Evolutionary conservation across 768 basidiomycete genomes (phyloP).

Genomic region (Hygrocybe punicea): DNA sequence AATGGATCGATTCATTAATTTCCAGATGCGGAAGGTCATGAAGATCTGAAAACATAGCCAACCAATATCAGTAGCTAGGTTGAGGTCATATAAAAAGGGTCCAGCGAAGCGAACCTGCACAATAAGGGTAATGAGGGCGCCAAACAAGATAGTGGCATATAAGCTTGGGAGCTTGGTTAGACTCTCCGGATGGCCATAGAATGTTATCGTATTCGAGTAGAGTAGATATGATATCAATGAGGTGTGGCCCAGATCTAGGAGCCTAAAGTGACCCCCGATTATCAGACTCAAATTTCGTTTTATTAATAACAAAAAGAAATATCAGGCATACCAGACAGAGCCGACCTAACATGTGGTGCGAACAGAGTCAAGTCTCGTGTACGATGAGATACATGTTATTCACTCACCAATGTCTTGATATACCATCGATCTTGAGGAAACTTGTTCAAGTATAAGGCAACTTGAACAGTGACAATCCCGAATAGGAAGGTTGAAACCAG

Average conservation of each 20-base stretch:
- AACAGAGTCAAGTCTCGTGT: neutral
- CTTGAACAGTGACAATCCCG: constrained; percentile 26
- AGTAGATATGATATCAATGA: neutral
- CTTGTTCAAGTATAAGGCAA: constrained; percentile 17
- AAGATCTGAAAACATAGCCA: neutral
- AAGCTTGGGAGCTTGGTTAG: neutral
- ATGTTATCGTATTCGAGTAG: neutral
- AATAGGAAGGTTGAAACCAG: constrained; percentile 23
- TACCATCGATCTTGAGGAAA: constrained; percentile 20
- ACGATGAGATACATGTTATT: neutral
- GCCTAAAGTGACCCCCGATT: neutral
- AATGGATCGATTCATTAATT: neutral
- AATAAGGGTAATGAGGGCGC: neutral
- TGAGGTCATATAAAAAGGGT: neutral
- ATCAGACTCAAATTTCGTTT: neutral
- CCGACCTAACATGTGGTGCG: neutral
- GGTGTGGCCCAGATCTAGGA: neutral
- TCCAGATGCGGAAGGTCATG: neutral
- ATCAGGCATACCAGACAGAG: neutral
- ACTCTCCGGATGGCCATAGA: neutral
- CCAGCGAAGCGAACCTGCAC: neutral
- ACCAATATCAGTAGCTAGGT: neutral
- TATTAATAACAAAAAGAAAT: neutral
- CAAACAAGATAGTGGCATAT: neutral
- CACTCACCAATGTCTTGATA: constrained; percentile 20